Evolutionary conservation across 495 filamentous ascomycete genomes (phyloP), one percentile per base, ranked within the genome.

Genomic region (Hypoxylon fuscum): DNA sequence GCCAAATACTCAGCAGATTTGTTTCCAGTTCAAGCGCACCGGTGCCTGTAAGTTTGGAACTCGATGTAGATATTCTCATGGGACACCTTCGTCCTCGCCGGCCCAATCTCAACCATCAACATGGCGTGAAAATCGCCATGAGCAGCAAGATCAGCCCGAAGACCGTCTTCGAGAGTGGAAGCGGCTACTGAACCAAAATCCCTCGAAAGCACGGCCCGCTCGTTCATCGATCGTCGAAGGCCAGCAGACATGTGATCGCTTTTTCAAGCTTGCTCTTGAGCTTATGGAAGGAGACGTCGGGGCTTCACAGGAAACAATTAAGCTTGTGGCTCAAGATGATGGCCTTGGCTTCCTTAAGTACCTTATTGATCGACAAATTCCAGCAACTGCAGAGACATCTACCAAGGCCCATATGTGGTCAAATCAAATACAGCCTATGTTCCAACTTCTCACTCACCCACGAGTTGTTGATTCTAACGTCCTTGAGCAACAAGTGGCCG

Each of bases 331-430:
- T 7, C 62, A 62, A 14, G 74, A 78, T 6, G 46, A 46, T 14
- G 76, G 76, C 5, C 72, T 78, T 3, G 57, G 12, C 9, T 72
- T 71, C 22, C 56, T 78, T 35, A 75, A 68, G 47, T 57, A 72
- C 22, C 58, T 76, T 11, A 46, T 59, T 18, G 73, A 79, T 11
- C 60, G 59, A 17, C 58, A 71, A 15, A 65, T 73, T 6, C 54
- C 64, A n/a, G 25, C 32, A 35, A 47, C 59, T 14, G 18, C 8
- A 20, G 46, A n/a, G 1, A 38, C 32, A 21, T 2, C 38, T 14
- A 38, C 34, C 1, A 63, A 40, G 37, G 21, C 17, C 4, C 27
- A 15, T 3, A 35, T 75, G 22, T 77, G 71, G 72, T 21, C 50
- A 5, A 52, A 44, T 12, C 63, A 68, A 29, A 35, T 76, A 18